Conservation (phyloP, 1,139 yeast species). For the Torulaspora globosa region DNA sequence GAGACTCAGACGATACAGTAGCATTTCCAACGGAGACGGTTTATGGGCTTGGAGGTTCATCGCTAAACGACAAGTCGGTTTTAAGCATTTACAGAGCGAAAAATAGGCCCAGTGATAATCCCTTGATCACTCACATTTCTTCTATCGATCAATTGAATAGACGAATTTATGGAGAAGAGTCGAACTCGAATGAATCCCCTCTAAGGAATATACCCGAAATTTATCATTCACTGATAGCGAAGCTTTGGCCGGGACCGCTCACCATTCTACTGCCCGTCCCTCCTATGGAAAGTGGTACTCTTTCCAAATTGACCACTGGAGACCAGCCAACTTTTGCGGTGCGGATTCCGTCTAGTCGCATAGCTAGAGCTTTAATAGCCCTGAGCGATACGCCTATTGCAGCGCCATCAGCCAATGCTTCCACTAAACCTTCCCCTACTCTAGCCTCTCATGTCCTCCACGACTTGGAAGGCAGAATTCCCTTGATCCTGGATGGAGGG, state of each 20-base stretch:
- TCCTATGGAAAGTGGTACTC: constrained; percentile 40
- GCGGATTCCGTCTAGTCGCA: constrained; percentile 78
- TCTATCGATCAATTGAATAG: constrained; percentile 67
- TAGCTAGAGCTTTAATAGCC: constrained; percentile 87
- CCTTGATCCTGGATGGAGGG: constrained; percentile 87
- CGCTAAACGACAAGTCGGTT: constrained; percentile 70
- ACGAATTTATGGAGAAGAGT: constrained; percentile 39
- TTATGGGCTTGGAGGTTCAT: constrained; percentile 90
- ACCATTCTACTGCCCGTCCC: constrained; percentile 76
- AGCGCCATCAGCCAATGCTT: constrained; percentile 96
- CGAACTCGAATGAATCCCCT: constrained; percentile 14
- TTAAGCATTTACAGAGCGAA: constrained; percentile 76
- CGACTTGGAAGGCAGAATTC: constrained; percentile 78
- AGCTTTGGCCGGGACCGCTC: constrained; percentile 95
- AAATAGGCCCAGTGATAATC: constrained; percentile 92
- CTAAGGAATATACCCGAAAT: constrained; percentile 54
- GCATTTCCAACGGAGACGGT: constrained; percentile 98
- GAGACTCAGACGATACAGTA: constrained; percentile 54
- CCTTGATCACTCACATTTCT: constrained; percentile 84
- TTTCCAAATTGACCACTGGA: constrained; percentile 77
- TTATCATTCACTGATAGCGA: constrained; percentile 56
- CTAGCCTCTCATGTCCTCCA: constrained; percentile 76
- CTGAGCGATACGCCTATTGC: constrained; percentile 88
- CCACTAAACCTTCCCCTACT: constrained; percentile 93
- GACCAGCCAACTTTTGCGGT: constrained; percentile 89